These are phyloP conservation scores for Neoscytalidium dimidiatum DNA, from an alignment of 2,329 filamentous ascomycete genomes.

Conservation along the genomic window DNA sequence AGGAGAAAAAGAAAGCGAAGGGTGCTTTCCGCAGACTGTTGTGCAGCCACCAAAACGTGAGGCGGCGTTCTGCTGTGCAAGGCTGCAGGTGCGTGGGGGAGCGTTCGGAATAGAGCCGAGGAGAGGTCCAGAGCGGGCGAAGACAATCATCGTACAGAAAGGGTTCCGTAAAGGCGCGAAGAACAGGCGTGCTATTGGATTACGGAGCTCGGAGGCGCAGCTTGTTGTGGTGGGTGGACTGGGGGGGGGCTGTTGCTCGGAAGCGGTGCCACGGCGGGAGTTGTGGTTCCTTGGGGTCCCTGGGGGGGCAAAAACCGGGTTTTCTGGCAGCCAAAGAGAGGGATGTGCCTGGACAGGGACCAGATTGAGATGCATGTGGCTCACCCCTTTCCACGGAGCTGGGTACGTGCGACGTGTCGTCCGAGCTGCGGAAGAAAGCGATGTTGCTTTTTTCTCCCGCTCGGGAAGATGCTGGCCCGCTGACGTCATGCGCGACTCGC, in stretches of 20 bases:
- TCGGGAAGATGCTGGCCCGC: neutral
- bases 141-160: neutral
- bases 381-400: neutral
- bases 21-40: neutral
- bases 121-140: neutral
- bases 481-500: constrained; percentile 5
- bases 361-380: neutral
- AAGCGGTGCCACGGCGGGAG: neutral
- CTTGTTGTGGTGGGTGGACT: neutral
- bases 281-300: too few species aligned
- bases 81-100: neutral
- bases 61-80: neutral
- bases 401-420: constrained; percentile 1
- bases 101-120: constrained; percentile 4
- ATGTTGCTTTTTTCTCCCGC: neutral
- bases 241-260: too few species aligned
- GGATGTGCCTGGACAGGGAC: neutral
- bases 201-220: neutral
- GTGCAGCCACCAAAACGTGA: neutral
- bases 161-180: neutral
- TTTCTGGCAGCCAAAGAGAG: neutral
- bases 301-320: neutral
- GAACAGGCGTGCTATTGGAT: neutral
- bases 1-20: neutral
- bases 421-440: neutral